A percentile compares a stretch with the other conserved stretches of the same genome.
Evolutionary conservation across 2,329 filamentous ascomycete genomes (phyloP).

Genomic region (Paraphaeosphaeria minitans): DNA sequence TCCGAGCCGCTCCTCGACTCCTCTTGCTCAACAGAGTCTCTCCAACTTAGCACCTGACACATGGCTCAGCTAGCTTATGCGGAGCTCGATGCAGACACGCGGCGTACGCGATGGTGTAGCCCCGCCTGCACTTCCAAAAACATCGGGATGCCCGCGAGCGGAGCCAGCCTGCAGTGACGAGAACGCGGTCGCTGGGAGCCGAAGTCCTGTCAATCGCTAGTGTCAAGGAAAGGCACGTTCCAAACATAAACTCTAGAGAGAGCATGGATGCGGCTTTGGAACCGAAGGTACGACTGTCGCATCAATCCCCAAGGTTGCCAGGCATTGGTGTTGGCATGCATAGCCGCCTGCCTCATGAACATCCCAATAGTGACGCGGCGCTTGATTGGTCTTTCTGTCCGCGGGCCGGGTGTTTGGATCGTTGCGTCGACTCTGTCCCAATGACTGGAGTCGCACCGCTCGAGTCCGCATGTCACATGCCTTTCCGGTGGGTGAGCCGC

Average conservation of each 20-base stretch:
- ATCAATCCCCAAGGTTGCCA: constrained; percentile 13
- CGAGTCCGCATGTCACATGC: constrained; percentile 28
- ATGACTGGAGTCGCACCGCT: constrained; percentile 15
- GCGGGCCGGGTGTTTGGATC: constrained; percentile 26
- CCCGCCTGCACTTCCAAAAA: neutral
- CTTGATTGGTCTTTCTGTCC: constrained; percentile 30
- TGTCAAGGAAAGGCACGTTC: neutral
- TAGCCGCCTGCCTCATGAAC: constrained; percentile 18
- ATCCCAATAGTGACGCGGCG: constrained; percentile 18
- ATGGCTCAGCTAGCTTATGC: constrained; percentile 16
- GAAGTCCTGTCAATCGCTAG: neutral
- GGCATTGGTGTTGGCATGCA: constrained; percentile 18
- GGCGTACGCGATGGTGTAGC: neutral
- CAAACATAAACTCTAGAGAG: constrained; percentile 1
- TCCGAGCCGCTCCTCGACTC: constrained; percentile 18
- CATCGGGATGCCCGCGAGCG: neutral
- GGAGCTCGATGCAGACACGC: neutral
- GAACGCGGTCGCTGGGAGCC: neutral
- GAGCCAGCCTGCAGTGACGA: neutral
- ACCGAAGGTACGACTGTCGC: constrained; percentile 20
- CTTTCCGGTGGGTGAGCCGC: constrained; percentile 7
- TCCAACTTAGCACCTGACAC: constrained; percentile 24
- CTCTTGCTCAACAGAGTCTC: constrained; percentile 19
- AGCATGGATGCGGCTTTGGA: constrained; percentile 7
- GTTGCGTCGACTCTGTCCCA: constrained; percentile 23